Evolutionary conservation across 2,329 filamentous ascomycete genomes (phyloP).

Genomic region (Blastomyces percursus): DNA sequence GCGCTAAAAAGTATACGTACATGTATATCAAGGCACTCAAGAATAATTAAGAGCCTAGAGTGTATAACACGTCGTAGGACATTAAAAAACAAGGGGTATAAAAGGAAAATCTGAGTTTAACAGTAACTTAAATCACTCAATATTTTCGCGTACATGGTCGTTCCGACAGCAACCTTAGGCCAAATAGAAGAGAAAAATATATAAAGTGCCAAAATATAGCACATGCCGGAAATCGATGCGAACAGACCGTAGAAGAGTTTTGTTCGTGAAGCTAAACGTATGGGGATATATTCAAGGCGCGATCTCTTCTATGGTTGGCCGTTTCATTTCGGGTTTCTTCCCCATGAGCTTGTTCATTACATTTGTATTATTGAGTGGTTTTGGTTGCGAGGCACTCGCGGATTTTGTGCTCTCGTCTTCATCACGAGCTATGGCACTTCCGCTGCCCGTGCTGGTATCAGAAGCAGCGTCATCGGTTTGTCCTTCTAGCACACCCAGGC

Average conservation of each 20-base stretch:
- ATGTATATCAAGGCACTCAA: too few relatives aligned
- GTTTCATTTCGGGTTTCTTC: constrained; percentile 21
- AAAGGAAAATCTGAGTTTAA: background rate
- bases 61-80: background rate
- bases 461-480: constrained; percentile 19
- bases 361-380: constrained; percentile 18
- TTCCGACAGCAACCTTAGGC: background rate
- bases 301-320: constrained; percentile 31
- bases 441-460: constrained; percentile 9
- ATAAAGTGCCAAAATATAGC: background rate
- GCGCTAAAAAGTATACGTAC: too few relatives aligned
- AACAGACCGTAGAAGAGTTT: background rate
- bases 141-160: background rate
- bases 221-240: background rate
- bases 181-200: background rate
- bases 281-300: background rate
- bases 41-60: background rate
- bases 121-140: background rate
- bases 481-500: constrained; percentile 36
- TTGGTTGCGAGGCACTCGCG: background rate
- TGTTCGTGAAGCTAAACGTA: background rate
- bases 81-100: background rate
- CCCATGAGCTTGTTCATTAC: constrained; percentile 31
- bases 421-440: constrained; percentile 10
- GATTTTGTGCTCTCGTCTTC: constrained; percentile 1